A percentile compares a stretch with the other conserved stretches of the same genome.
phyloP scores from a whole-genome alignment of 345 rosid genomes.

The Angophora floribunda region DNA sequence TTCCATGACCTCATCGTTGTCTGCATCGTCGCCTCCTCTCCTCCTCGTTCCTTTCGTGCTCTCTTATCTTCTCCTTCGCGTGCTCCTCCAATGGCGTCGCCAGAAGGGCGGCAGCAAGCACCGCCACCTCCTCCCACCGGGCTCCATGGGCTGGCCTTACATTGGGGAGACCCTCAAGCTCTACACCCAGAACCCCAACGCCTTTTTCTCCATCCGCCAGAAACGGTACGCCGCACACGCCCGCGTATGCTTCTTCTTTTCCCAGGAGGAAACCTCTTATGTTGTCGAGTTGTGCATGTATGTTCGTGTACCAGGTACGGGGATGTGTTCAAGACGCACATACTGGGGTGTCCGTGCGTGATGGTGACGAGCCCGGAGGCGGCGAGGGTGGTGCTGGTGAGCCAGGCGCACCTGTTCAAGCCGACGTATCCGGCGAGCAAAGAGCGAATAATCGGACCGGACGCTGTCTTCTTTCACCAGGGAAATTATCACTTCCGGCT shows the following conservation, averaged over 20 bases:
- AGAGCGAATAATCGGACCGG: conserved; percentile 81
- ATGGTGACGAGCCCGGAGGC: conserved; percentile 93
- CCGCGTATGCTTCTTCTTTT: not conserved
- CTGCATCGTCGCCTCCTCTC: not conserved
- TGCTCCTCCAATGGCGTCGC: conserved; percentile 26
- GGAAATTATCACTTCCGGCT: conserved; percentile 71
- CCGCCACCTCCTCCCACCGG: conserved; percentile 62
- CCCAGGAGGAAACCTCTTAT: not conserved
- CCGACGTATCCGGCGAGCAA: conserved; percentile 93
- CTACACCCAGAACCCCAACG: conserved; percentile 72
- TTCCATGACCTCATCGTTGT: not conserved
- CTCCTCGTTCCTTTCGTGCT: not conserved
- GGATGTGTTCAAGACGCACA: conserved; percentile 79
- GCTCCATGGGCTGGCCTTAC: conserved; percentile 98
- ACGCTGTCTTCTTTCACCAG: conserved; percentile 83
- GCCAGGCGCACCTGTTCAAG: conserved; percentile 62
- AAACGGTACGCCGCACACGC: conserved; percentile 23
- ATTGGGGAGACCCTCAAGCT: conserved; percentile 86
- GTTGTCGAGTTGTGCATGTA: not conserved
- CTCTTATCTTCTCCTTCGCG: not conserved
- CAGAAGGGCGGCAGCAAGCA: conserved; percentile 11
- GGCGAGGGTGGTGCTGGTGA: conserved; percentile 58
- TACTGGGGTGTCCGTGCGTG: conserved; percentile 95
- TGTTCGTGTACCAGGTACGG: conserved; percentile 42
- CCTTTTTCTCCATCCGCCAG: conserved; percentile 69